Evolutionary conservation across 129 eudicot species (phyloP), one percentile per base, ranked within the genome.

Genomic region (Pseudognaphalium luteoalbum): DNA sequence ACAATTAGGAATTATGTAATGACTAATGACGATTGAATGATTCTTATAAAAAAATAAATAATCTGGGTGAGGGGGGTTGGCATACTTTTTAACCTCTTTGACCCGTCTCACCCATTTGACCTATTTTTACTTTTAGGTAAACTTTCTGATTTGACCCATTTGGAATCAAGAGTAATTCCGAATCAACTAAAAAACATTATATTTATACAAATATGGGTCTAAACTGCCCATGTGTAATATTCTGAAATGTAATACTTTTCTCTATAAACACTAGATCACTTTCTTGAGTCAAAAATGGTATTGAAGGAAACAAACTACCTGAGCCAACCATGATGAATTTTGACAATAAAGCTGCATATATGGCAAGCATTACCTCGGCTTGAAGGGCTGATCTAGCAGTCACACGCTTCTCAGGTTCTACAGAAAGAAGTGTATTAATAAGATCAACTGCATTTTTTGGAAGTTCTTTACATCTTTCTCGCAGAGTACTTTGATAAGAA

Each of bases 381-480:
- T 67, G 70, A 34, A 92, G 90, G 64, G 97, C 91, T 28, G 85
- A 80, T 5, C 86, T 70, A 72, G 97, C 93, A 28, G 88, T 85
- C 17, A 84, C 87, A 50, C 97, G 96, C 59, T 81, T 85, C 70
- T 71, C 47, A 5, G 97, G 96, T 35, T 92, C 93, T 4, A 92
- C 59, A 16, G 87, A 86, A 68, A 92, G 91, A 68, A 92, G 81
- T 16, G 80, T 73, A 73, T 77, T 86, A 1, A 92, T 82, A 68
- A 92, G 91, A 42, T 58, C 80, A 17, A 86, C 85, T 32, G 87
- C 88, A 70, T 78, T 61, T 83, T 64, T 77, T 2, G 97, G 96
- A 50, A 89, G 79, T 59, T 87, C 91, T 75, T 81, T 86, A 78
- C 88, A 89, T 82, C 88, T 84, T 84, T 92, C 96, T 25, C 85